These are phyloP conservation scores for Eucalyptus leucophloia DNA, from an alignment of 345 rosid species.

Conservation along the genomic window DNA sequence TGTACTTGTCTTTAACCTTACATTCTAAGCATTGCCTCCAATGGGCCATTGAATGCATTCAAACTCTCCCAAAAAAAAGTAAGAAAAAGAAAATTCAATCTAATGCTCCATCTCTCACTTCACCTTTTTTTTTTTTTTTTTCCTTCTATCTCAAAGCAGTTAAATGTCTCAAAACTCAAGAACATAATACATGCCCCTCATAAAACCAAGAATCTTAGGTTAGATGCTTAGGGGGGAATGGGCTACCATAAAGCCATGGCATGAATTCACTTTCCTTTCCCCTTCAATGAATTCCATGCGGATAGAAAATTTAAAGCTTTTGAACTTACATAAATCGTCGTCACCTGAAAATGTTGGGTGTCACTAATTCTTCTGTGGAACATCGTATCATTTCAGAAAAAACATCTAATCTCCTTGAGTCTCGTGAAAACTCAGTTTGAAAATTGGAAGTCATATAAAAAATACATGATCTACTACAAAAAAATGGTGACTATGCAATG, in stretches of 20 bases:
- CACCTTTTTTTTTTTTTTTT: too few species aligned
- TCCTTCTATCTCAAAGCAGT: not conserved
- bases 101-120: not conserved
- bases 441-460: not conserved
- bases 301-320: not conserved
- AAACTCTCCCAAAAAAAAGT: not conserved
- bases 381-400: not conserved
- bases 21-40: constrained; percentile 14
- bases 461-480: not conserved
- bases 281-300: not conserved
- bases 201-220: not conserved
- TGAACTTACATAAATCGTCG: not conserved
- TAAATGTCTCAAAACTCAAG: not conserved
- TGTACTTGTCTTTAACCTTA: constrained; percentile 1
- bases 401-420: not conserved
- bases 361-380: not conserved
- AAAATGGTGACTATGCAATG: not conserved
- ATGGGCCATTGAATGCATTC: constrained; percentile 13
- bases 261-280: not conserved
- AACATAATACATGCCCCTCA: not conserved
- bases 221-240: not conserved
- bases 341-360: not conserved
- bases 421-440: not conserved
- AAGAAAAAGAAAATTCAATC: not conserved
- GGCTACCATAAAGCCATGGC: not conserved